Percentiles rank a stretch among this genome's conserved stretches.
Conservation (phyloP, 163 green algal genomes). For the Scenedesmus sp. region DNA sequence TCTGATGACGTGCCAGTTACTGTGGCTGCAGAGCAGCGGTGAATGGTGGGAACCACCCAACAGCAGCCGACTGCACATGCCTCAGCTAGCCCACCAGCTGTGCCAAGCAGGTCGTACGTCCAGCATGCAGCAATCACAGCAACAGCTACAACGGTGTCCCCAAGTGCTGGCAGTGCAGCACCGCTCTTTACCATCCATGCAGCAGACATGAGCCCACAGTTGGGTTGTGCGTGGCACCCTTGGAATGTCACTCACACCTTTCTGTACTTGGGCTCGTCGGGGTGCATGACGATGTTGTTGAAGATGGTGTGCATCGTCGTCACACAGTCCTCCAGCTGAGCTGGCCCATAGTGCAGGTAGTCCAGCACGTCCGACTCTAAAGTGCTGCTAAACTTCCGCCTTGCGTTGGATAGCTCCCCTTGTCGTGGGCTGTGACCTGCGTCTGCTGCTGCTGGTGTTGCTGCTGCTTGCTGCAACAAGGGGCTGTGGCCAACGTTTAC, state of each 20-base stretch:
- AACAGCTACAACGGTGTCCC: neutral
- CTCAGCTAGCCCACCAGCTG: no score
- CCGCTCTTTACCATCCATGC: no score
- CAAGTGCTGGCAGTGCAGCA: no score
- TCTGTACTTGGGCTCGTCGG: slow-evolving; percentile 47
- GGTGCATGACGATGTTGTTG: slow-evolving; percentile 44
- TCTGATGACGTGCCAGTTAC: no score
- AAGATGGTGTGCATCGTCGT: slow-evolving; percentile 48
- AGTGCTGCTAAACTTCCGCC: slow-evolving; percentile 42
- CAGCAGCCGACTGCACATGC: no score
- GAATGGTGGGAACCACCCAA: no score
- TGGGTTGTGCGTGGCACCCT: no score
- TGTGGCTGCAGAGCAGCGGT: no score
- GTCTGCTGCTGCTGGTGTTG: neutral
- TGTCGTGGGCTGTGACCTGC: neutral
- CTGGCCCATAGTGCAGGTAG: slow-evolving; percentile 47
- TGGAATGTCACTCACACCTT: neutral
- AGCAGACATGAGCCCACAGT: no score
- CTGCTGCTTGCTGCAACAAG: slow-evolving; percentile 8
- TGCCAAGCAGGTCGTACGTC: no score
- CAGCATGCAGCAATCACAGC: neutral
- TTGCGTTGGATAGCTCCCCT: slow-evolving; percentile 22
- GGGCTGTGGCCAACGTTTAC: slow-evolving; percentile 27
- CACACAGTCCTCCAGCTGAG: slow-evolving; percentile 46
- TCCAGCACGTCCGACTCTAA: slow-evolving; percentile 51